Base-by-base conservation (phyloP, 176 grass and related monocot species). In the Avena sativa region DNA sequence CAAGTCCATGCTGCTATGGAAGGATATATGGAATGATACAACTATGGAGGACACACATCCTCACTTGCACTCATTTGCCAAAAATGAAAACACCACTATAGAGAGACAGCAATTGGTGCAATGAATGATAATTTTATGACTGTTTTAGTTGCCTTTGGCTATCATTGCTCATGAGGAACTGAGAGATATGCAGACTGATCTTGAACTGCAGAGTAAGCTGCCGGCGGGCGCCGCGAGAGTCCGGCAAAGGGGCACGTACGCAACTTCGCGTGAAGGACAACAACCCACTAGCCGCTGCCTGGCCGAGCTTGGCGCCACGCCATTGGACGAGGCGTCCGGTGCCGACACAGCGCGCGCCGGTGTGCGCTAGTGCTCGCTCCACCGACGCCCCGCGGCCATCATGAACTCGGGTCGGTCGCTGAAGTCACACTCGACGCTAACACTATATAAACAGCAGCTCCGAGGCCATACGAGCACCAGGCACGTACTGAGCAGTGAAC, bases 341-440 rank as follows among this genome's bases (percentile, higher is more conserved):
- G 44, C 44, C 44, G 87, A 66, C 80, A 83, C 73, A 56, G 40
- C 73, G 77, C 82, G 21, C 12, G n/a, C 51, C 58, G 68, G 76
- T 76, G 78, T 26, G 69, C 78, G 38, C 43, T 64, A 52, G 83
- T 90, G 88, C 83, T 76, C 88, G 71, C 50, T 49, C 83, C 88
- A 86, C 83, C 83, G 28, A 69, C 15, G 9, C 16, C 77, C 58
- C n/a, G 47, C 58, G 21, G 68, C 68, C 82, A 85, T 85, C 82
- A 85, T 76, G 78, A 49, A 12, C 12, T 36, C 71, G 16, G 60
- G 46, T 47, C 53, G 19, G 11, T 77, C 19, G 21, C n/a, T 17
- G 11, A 34, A 47, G 19, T 0, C 7, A 26, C 76, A 16, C 73
- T 65, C 15, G 16, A 2, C 23, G 82, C 38, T 13, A 25, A 19